Percentiles rank a stretch among this genome's conserved stretches.
These are phyloP conservation scores for Pulveroboletus ravenelii DNA, from an alignment of 768 basidiomycete species.

Conservation along the genomic window DNA sequence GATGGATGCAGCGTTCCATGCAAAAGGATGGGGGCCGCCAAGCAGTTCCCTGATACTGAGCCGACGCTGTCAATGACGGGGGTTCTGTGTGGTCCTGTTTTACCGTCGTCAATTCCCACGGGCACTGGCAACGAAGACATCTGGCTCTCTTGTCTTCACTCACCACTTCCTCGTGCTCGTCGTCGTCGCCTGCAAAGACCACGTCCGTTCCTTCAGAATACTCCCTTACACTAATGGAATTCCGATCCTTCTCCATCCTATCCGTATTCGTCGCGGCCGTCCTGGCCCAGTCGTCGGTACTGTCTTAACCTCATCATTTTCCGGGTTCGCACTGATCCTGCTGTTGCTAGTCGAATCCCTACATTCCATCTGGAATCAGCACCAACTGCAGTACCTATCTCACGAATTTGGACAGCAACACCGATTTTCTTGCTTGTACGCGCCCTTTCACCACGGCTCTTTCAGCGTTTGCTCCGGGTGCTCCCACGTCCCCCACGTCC, in stretches of 20 bases:
- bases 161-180: not conserved
- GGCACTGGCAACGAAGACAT: not conserved
- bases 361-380: constrained; percentile 69
- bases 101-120: not conserved
- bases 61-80: no score
- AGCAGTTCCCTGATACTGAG: not conserved
- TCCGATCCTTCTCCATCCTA: constrained; percentile 51
- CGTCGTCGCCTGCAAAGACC: not conserved
- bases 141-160: not conserved
- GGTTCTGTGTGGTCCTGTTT: constrained; percentile 12
- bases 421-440: constrained; percentile 56
- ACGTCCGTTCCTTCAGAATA: constrained; percentile 30
- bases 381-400: constrained; percentile 55
- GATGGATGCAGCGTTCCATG: not conserved
- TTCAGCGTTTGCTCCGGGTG: constrained; percentile 44
- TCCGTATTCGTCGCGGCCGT: constrained; percentile 48
- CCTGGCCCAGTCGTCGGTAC: constrained; percentile 47
- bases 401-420: constrained; percentile 55
- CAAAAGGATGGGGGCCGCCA: not conserved
- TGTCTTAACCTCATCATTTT: not conserved
- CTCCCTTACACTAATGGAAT: constrained; percentile 29
- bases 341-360: constrained; percentile 36
- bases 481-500: constrained; percentile 35
- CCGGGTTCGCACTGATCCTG: constrained; percentile 4
- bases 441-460: constrained; percentile 56